Evolutionary conservation across 2,329 filamentous ascomycete genomes (phyloP), one percentile per base, ranked within the genome.

Genomic region (Phymatotrichopsis omnivora): DNA sequence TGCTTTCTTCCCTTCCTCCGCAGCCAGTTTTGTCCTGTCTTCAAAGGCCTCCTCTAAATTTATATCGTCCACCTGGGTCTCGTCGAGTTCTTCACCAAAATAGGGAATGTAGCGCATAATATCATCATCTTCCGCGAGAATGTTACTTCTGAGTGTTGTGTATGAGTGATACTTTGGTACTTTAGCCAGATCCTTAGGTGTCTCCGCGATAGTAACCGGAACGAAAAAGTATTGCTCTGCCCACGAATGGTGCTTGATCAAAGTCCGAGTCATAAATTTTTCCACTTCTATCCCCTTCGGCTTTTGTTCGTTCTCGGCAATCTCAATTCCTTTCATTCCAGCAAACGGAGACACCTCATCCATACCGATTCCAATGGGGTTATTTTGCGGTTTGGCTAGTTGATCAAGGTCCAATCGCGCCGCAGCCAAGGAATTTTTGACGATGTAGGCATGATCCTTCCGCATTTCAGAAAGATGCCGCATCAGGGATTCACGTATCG

Each of bases 21-120:
- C 38, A 6, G 28, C 42, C 10, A 35, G 28, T 27, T 53, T 53
- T 3, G 47, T 56, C 12, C 42, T 41, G 36, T 55, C 53, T n/a
- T 55, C 34, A 34, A 52, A 56, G 2, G 45, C 47, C 6, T 55
- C 52, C 16, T 54, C 45, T 2, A 51, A 20, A 12, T 51, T 42
- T 4, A 46, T 24, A 14, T 40, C 46, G 23, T 16, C 43, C 12
- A 49, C 49, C 30, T 56, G 52, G 4, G 44, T 40, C 16, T 53
- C 51, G 19, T 45, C 50, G 7, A 33, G 42, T 16, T 51, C 52
- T 30, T 56, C 54, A 11, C 53, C 54, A 37, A 54, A 52, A 34
- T 56, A 56, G 25, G 54, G 54, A 20, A 47, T 41, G 24, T 56
- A 56, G n/a, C 53, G 39, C 53, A 56, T 49, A 19, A 52, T 37